Conservation (phyloP, 225 moss, liverwort and hornwort genomes). For the Sphagnum contortum region DNA sequence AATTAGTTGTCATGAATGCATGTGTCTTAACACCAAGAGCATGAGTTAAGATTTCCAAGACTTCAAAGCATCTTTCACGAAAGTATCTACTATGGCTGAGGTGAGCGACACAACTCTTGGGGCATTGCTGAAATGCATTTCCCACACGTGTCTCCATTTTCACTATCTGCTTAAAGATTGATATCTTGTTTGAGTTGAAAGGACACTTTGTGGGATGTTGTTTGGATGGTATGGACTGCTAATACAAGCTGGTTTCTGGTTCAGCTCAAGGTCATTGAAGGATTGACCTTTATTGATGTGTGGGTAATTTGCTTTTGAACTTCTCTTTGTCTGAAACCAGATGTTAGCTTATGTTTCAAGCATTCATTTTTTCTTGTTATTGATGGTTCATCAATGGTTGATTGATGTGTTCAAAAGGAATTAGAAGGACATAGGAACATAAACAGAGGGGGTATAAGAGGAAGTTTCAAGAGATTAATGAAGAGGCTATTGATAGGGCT, state of each 20-base stretch:
- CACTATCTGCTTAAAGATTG: too few species aligned
- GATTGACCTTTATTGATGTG: constrained; percentile 98
- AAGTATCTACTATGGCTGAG: background rate
- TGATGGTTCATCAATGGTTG: too few species aligned
- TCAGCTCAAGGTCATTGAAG: constrained; percentile 75
- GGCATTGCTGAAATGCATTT: background rate
- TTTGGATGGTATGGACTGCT: constrained; percentile 78
- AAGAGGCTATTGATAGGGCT: background rate
- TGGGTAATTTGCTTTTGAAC: constrained; percentile 29
- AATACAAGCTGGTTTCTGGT: constrained; percentile 82
- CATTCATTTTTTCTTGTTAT: background rate
- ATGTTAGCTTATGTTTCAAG: background rate
- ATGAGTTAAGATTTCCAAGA: background rate
- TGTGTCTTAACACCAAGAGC: background rate
- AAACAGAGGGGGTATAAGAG: too few species aligned
- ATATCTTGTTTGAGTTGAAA: too few species aligned
- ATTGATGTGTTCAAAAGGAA: too few species aligned
- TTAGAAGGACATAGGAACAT: too few species aligned
- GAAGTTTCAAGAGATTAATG: too few species aligned
- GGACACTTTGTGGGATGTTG: background rate
- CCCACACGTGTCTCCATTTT: too few species aligned
- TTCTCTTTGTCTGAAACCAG: background rate
- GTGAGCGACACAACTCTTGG: background rate
- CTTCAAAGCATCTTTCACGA: background rate
- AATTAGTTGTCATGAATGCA: background rate